phyloP scores from a whole-genome alignment of 371 early-diverging fungal genomes.

The Basidiobolus meristosporus region DNA sequence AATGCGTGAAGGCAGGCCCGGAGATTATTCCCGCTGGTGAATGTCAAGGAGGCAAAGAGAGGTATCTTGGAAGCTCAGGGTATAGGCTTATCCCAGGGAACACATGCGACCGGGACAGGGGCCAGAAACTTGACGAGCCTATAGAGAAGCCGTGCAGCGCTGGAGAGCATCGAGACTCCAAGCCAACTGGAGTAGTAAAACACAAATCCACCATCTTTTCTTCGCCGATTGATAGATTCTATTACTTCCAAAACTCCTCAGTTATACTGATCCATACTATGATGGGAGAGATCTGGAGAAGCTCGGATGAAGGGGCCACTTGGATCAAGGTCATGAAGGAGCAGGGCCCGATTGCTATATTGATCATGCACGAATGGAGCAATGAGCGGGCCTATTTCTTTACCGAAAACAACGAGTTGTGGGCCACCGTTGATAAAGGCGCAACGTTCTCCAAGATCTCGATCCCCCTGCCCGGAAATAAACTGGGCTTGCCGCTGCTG shows the following conservation, averaged over 20 bases:
- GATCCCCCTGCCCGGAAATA: conserved; percentile 41
- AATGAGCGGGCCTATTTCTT: conserved; percentile 37
- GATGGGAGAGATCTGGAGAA: conserved; percentile 35
- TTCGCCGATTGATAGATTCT: conserved; percentile 23
- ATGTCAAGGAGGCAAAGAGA: conserved; percentile 35
- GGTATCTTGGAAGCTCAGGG: conserved; percentile 63
- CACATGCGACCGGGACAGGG: conserved; percentile 30
- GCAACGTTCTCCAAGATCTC: conserved; percentile 25
- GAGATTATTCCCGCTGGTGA: conserved; percentile 23
- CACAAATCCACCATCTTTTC: conserved; percentile 12
- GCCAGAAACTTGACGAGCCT: conserved; percentile 33
- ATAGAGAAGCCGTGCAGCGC: conserved; percentile 34
- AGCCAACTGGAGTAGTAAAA: conserved; percentile 15
- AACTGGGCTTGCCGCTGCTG: conserved; percentile 27
- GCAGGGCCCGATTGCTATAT: too few species aligned
- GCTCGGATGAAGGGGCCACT: conserved; percentile 34
- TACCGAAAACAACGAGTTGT: conserved; percentile 20
- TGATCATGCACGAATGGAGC: conserved; percentile 5
- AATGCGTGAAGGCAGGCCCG: conserved; percentile 30
- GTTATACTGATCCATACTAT: conserved; percentile 26
- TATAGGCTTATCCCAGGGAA: conserved; percentile 75
- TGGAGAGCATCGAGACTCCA: conserved; percentile 12
- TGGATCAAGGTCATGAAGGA: conserved; percentile 31
- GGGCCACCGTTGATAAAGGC: conserved; percentile 48
- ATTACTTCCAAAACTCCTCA: conserved; percentile 29